phyloP scores from a whole-genome alignment of 306 rosid species.

The Fagus sylvatica region DNA sequence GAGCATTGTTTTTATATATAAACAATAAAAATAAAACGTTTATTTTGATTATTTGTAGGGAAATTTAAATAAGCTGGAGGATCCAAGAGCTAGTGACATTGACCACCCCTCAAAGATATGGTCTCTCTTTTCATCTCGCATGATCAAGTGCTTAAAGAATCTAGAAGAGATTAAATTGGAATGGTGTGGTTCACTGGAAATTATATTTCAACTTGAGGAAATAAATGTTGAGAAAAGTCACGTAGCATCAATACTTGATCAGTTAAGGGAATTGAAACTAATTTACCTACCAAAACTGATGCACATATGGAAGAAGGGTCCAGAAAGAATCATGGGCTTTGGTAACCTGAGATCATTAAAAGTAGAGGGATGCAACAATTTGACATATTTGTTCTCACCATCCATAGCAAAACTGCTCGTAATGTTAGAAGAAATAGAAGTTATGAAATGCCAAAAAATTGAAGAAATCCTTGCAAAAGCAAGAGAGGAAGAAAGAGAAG shows the following conservation, averaged over 20 bases:
- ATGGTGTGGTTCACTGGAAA: rapidly evolving
- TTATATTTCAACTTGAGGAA: background rate
- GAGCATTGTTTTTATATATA: too few species aligned
- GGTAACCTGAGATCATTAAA: background rate
- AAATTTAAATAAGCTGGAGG: too few species aligned
- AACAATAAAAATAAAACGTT: too few species aligned
- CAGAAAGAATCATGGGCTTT: background rate
- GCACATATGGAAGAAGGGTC: background rate
- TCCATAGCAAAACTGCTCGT: too few species aligned
- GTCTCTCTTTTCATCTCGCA: background rate
- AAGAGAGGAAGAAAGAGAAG: background rate
- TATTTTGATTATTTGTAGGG: too few species aligned
- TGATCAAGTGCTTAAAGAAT: background rate
- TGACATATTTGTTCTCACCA: background rate
- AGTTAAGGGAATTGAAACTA: rapidly evolving
- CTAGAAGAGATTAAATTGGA: background rate
- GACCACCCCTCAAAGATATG: background rate
- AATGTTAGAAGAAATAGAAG: background rate
- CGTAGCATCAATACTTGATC: background rate
- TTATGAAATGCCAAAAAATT: rapidly evolving
- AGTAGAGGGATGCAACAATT: rapidly evolving
- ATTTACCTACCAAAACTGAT: rapidly evolving
- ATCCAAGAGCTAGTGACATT: background rate
- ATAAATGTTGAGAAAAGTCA: background rate
- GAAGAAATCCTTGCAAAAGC: background rate